Evolutionary conservation across 495 filamentous ascomycete species (phyloP).

Genomic region (Achaetomiella virescens): DNA sequence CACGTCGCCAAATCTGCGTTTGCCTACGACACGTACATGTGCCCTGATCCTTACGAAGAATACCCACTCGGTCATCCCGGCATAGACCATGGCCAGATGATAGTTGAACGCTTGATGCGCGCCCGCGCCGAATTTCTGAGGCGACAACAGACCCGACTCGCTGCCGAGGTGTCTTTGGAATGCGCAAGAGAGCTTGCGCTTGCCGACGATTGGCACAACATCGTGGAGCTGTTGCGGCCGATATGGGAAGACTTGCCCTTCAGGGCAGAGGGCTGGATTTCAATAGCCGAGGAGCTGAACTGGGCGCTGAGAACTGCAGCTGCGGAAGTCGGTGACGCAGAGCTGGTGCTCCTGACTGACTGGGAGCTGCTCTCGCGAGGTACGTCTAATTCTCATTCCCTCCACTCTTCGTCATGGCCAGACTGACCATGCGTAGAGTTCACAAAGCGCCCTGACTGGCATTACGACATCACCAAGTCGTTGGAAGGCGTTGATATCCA

Average conservation of each 20-base stretch:
- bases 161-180: constrained; percentile 63
- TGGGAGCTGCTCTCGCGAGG: constrained; percentile 73
- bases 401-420: no score
- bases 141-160: constrained; percentile 55
- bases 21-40: constrained; percentile 81
- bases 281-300: constrained; percentile 63
- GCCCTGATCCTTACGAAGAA: constrained; percentile 68
- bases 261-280: constrained; percentile 76
- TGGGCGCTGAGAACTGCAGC: constrained; percentile 74
- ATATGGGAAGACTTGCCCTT: constrained; percentile 69
- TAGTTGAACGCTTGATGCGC: constrained; percentile 52
- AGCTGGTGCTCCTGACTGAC: constrained; percentile 65
- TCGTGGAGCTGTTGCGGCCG: constrained; percentile 59
- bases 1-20: constrained; percentile 61
- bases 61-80: constrained; percentile 50
- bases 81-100: constrained; percentile 58
- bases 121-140: constrained; percentile 61
- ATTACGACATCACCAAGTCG: constrained; percentile 68
- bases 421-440: constrained; percentile 45
- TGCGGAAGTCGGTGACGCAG: constrained; percentile 52
- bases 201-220: constrained; percentile 56
- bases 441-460: constrained; percentile 52
- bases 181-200: constrained; percentile 62
- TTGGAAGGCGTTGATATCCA: constrained; percentile 51
- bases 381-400: no score